phyloP scores from a whole-genome alignment of 441 rosid genomes.

The Aquilaria agallochum region DNA sequence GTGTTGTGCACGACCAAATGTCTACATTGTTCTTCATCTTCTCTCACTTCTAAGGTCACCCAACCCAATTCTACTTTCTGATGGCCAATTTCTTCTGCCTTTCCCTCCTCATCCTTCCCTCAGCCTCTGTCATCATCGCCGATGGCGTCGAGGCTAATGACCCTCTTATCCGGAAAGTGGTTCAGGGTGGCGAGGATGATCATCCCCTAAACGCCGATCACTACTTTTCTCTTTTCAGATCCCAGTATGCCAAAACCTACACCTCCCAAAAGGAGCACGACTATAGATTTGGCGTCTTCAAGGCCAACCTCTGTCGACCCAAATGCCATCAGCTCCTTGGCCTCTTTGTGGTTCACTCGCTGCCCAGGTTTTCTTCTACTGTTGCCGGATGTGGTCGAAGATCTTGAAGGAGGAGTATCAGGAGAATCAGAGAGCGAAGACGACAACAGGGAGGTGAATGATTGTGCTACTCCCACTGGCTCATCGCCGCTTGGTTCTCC shows the following conservation, averaged over 20 bases:
- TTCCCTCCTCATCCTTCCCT: conserved; percentile 21
- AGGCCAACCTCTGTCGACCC: conserved; percentile 49
- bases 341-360: conserved; percentile 45
- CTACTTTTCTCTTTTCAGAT: conserved; percentile 56
- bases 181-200: conserved; percentile 17
- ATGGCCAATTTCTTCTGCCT: conserved; percentile 11
- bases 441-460: too few species aligned
- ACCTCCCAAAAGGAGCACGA: conserved; percentile 58
- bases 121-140: conserved; percentile 14
- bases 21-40: neutral
- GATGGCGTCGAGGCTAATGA: conserved; percentile 16
- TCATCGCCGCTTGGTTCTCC: too few species aligned
- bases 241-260: conserved; percentile 49
- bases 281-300: conserved; percentile 51
- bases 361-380: too few species aligned
- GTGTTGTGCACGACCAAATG: too few species aligned
- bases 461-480: too few species aligned
- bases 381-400: too few species aligned
- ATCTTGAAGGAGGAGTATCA: too few species aligned
- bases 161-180: conserved; percentile 53
- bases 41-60: neutral
- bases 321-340: conserved; percentile 50
- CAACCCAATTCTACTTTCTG: neutral
- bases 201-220: conserved; percentile 44
- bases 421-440: too few species aligned